Evolutionary conservation across 176 grass and related monocot genomes (phyloP), one percentile per base, ranked within the genome.

Genomic region (Triticum monococcum): DNA sequence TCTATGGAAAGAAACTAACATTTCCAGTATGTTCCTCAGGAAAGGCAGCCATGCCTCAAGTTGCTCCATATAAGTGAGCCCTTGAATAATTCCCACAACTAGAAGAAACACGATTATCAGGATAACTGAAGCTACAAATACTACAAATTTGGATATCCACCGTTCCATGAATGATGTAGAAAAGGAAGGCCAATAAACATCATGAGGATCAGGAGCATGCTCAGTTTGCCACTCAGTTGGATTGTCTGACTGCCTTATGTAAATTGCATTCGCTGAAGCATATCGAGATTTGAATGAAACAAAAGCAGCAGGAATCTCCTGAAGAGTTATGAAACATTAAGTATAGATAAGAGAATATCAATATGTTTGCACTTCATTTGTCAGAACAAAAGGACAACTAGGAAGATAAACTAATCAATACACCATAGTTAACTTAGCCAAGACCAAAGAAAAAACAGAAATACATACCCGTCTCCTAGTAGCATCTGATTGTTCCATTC

Each of bases 111-210:
- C 76, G 45, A 96, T 83, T 86, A 99, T 96, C 62, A 99, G 82
- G 57, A 99, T 71, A 81, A 89, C 17, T 57, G 94, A 94, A 87
- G 94, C 93, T 79, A 87, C 80, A 90, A 93, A 88, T 46, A 96
- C 86, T 69, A 96, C 74, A 79, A 96, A 89, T 78, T 99, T 99
- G n/a, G 87, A 94, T 26, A 99, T 90, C 97, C 94, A 93, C 92
- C 85, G 94, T 90, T 96, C 83, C 81, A 89, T 89, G 82, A 99
- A 99, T 12, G 94, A 93, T 66, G 92, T 96, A 83, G 92, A 99
- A 89, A 99, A 99, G 87, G 79, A 91, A 72, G 94, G 94, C 94
- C 97, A 99, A 74, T 99, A 96, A 67, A 99, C 94, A 59, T 99
- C 97, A 45, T 71, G 43, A 16, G 92, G 94, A 76, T 96, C 90